These are phyloP conservation scores for Kodamaea fungicola DNA, from an alignment of 1,139 yeast species.

Conservation along the genomic window DNA sequence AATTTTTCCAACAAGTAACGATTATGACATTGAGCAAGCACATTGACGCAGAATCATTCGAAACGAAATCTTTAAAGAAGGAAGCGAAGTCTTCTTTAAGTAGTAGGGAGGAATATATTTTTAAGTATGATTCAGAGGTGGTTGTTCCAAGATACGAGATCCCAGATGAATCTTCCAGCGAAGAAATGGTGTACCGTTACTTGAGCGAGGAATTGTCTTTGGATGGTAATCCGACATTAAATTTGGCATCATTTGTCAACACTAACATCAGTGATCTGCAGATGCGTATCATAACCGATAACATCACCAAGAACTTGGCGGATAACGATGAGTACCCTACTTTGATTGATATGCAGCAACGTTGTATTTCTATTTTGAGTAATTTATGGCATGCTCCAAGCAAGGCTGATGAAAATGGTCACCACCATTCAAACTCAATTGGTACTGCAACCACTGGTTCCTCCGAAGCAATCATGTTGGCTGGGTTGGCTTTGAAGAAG, in stretches of 20 bases:
- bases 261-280: slow-evolving; percentile 55
- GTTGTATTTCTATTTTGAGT: slow-evolving; percentile 78
- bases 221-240: slow-evolving; percentile 82
- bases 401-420: slow-evolving; percentile 26
- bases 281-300: slow-evolving; percentile 54
- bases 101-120: slow-evolving; percentile 30
- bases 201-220: slow-evolving; percentile 71
- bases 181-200: slow-evolving; percentile 55
- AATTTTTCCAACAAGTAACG: background rate
- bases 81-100: slow-evolving; percentile 16
- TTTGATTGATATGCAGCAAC: slow-evolving; percentile 69
- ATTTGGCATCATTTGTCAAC: slow-evolving; percentile 86
- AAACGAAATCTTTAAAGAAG: slow-evolving; percentile 24
- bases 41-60: slow-evolving; percentile 25
- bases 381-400: slow-evolving; percentile 78
- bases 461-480: slow-evolving; percentile 90
- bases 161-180: slow-evolving; percentile 54
- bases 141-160: slow-evolving; percentile 50
- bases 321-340: slow-evolving; percentile 94
- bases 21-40: slow-evolving; percentile 26
- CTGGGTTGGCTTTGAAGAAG: slow-evolving; percentile 89
- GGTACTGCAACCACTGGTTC: slow-evolving; percentile 96
- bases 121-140: slow-evolving; percentile 31
- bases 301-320: slow-evolving; percentile 82
- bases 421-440: slow-evolving; percentile 43